Base-by-base conservation (phyloP, 2,329 filamentous ascomycete genomes). In the Ophiostoma sp. region DNA sequence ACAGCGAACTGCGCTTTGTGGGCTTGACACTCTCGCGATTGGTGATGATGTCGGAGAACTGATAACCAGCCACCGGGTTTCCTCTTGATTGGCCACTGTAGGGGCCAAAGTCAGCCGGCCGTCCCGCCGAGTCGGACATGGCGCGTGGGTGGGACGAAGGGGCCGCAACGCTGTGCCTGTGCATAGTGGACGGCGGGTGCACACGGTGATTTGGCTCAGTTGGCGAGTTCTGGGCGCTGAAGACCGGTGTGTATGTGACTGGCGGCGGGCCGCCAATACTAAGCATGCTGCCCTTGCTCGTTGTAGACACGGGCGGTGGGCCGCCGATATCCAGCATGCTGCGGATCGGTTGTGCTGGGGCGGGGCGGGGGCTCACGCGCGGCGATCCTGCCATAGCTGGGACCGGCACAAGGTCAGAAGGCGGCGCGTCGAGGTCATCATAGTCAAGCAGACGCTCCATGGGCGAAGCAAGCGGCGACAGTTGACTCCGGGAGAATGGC, bases 371-470 rank as follows among this genome's bases (percentile, higher is more conserved):
- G 42, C 64, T 75, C 75, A 41, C 69, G 69, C 60, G 73, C 67
- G 67, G 58, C 16, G 63, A 62, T 69, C 72, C 27, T 65, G 71
- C 62, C 14, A 66, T 40, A 68, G 58, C 69, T 47, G 70, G 52
- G 6, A 42, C 44, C 14, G 58, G 44, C 36, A 52, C 60, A 44
- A 47, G 66, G 9, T 70, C 64, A 27, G 69, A 68, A n/a, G 71
- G 66, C 45, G 74, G 72, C 47, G 70, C 70, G 67, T 72, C 70
- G 71, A 74, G 67, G 67, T 73, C 73, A 67, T 80, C 81, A 69
- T 84, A 81, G 75, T 88, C 85, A 18, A 89, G 80, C 84, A 90
- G 87, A 77, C 87, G 91, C 73, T 89, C 84, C 67, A 90, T 84
- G 11, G 89, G 88, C 38, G 89, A 90, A 67, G 83, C 84, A 67